A percentile compares a stretch with the other conserved stretches of the same genome.
phyloP scores from a whole-genome alignment of 345 rosid species.

The Leavenworthia alabamica region DNA sequence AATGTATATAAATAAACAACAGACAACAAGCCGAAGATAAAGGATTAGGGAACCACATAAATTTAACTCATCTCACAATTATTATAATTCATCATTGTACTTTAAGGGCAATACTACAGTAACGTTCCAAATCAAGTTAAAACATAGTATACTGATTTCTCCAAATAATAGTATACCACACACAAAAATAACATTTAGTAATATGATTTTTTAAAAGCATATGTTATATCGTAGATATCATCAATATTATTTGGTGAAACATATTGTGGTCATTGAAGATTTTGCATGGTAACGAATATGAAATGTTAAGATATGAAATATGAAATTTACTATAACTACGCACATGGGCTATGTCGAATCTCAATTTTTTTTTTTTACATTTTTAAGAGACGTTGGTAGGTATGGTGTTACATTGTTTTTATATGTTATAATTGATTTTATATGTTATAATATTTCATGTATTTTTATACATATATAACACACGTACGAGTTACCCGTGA shows the following conservation, averaged over 20 bases:
- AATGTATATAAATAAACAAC: not conserved
- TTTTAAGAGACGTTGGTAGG: slow-evolving; percentile 21
- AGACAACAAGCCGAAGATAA: slow-evolving; percentile 18
- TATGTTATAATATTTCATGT: not conserved
- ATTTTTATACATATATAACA: not conserved
- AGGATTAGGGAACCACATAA: slow-evolving; percentile 8
- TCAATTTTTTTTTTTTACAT: not conserved
- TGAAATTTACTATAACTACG: slow-evolving; percentile 12
- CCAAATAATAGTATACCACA: not conserved
- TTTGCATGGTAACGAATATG: not conserved
- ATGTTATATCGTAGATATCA: not conserved
- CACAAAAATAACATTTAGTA: not conserved
- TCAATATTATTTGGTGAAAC: not conserved
- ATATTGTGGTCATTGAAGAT: not conserved
- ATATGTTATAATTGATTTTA: not conserved
- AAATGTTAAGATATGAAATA: slow-evolving; percentile 12
- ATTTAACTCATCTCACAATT: slow-evolving; percentile 13
- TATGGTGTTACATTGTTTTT: not conserved
- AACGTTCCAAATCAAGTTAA: slow-evolving; percentile 22
- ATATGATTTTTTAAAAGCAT: not conserved
- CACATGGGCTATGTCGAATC: slow-evolving; percentile 9
- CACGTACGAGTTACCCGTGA: slow-evolving; percentile 27
- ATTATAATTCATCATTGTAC: slow-evolving; percentile 21
- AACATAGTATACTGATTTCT: slow-evolving; percentile 9
- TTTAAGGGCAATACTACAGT: not conserved